Evolutionary conservation across 2,329 filamentous ascomycete species (phyloP), one percentile per base, ranked within the genome.

Genomic region (Chrysoporthe puriensis): DNA sequence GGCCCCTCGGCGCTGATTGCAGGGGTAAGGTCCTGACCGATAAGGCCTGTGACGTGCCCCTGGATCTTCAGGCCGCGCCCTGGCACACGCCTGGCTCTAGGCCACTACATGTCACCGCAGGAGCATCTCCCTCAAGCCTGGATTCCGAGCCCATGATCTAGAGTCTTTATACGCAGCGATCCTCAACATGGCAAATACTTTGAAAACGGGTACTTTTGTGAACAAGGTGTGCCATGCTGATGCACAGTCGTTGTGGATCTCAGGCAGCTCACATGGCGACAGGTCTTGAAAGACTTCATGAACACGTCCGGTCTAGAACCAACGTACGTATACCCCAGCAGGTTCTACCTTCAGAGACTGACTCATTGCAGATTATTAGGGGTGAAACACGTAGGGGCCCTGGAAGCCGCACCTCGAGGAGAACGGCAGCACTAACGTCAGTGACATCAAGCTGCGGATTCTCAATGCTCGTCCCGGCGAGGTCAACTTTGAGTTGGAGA

Each of bases 211-310:
- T 4, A 0, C 48, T 0, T 70, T 68, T 26, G 68, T 70, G 11
- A 21, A 46, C 2, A 65, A 64, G 62, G 68, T 70, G 50, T 59
- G 65, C 4, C 32, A 34, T 32, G 40, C 14, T 54, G 48, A 40
- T 2, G 2, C 42, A 26, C 59, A 16, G 21, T 50, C 40, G 4
- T 52, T n/a, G 14, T 50, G 26, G 32, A 50, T 11, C 43, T 42
- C 46, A 44, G 48, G 36, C 13, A 16, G 11, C 68, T 66, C 52
- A 69, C 66, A 52, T 67, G 43, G 16, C 50, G 21, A 21, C 68
- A 96, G 93, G 93, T 96, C 59, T 86, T 93, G 83, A 91, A 91
- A 77, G 94, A 92, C 1, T 97, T 97, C 79, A 88, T 92, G 81
- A 86, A 87, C 72, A 91, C 93, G 71, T 97, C 94, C 5, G 94